phyloP scores from a whole-genome alignment of 2,329 filamentous ascomycete species.

The Sphaerulina populicola region DNA sequence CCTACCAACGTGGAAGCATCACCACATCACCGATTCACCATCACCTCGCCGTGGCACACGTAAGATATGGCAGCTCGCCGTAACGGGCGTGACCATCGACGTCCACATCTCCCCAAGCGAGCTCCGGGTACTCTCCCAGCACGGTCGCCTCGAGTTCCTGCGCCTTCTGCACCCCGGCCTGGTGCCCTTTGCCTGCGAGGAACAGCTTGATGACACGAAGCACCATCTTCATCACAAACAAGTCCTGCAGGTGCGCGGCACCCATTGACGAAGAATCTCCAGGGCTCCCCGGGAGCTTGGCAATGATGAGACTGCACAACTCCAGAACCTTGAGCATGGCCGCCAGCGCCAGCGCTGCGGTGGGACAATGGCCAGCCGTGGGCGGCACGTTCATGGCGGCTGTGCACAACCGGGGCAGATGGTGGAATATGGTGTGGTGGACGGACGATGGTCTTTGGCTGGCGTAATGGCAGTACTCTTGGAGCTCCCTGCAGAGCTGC shows the following conservation, averaged over 20 bases:
- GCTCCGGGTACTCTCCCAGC: slow-evolving; percentile 3
- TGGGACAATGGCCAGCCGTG: slow-evolving; percentile 2
- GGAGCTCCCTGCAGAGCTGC: slow-evolving; percentile 8
- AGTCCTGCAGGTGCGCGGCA: slow-evolving; percentile 1
- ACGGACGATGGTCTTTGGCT: slow-evolving; percentile 2
- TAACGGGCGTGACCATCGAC: not conserved
- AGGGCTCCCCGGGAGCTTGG: not conserved
- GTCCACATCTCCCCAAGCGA: slow-evolving; percentile 2
- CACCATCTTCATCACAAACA: slow-evolving; percentile 9
- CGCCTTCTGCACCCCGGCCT: slow-evolving; percentile 8
- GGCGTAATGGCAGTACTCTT: slow-evolving; percentile 7
- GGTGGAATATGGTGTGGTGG: slow-evolving; percentile 3
- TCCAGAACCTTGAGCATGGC: slow-evolving; percentile 9
- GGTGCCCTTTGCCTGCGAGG: slow-evolving; percentile 7
- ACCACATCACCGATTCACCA: not conserved
- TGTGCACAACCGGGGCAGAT: slow-evolving; percentile 7
- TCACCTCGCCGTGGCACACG: not conserved
- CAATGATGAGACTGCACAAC: slow-evolving; percentile 4
- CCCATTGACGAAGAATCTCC: not conserved
- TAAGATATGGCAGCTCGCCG: not conserved
- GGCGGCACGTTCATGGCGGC: slow-evolving; percentile 3
- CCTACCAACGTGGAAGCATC: not conserved
- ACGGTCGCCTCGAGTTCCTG: slow-evolving; percentile 6
- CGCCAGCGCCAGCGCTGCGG: slow-evolving; percentile 6
- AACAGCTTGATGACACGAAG: slow-evolving; percentile 8